These are phyloP conservation scores for Achaetomiella virescens DNA, from an alignment of 495 filamentous ascomycete genomes.

Conservation along the genomic window DNA sequence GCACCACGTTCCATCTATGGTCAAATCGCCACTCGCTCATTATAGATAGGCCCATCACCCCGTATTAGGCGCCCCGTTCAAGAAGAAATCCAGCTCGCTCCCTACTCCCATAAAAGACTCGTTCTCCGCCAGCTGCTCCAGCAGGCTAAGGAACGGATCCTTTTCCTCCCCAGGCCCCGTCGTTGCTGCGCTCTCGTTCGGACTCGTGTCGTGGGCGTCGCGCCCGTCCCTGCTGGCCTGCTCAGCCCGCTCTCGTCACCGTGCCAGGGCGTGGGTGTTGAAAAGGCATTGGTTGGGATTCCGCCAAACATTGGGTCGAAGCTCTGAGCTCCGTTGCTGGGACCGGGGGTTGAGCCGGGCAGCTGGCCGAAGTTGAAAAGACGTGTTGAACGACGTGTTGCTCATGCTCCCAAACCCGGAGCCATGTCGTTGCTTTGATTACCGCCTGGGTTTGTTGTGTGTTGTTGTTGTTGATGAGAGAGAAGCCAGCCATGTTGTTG, in stretches of 20 bases:
- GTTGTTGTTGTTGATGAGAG: slow-evolving; percentile 13
- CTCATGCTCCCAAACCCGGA: slow-evolving; percentile 4
- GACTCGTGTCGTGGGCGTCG: slow-evolving; percentile 38
- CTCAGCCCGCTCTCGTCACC: neutral
- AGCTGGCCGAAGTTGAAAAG: slow-evolving; percentile 22
- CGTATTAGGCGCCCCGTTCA: slow-evolving; percentile 26
- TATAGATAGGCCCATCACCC: slow-evolving; percentile 1
- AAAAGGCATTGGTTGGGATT: slow-evolving; percentile 39
- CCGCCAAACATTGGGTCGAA: slow-evolving; percentile 55
- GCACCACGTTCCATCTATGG: too few species aligned
- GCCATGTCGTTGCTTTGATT: neutral
- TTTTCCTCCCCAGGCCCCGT: slow-evolving; percentile 48
- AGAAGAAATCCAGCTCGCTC: slow-evolving; percentile 60
- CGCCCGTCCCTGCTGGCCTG: slow-evolving; percentile 14
- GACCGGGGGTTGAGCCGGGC: slow-evolving; percentile 15
- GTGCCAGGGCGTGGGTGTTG: slow-evolving; percentile 42
- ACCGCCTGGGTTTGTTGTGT: too few species aligned
- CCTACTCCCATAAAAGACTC: slow-evolving; percentile 51
- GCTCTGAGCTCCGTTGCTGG: slow-evolving; percentile 19
- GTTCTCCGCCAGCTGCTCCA: slow-evolving; percentile 77
- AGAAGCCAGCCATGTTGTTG: slow-evolving; percentile 18
- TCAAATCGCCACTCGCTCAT: too few species aligned
- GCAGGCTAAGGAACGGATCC: slow-evolving; percentile 70
- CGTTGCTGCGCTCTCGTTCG: slow-evolving; percentile 34
- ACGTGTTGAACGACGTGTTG: slow-evolving; percentile 18